Conservation (phyloP, 164 flowering plant genomes). For the Umbellularia californica region DNA sequence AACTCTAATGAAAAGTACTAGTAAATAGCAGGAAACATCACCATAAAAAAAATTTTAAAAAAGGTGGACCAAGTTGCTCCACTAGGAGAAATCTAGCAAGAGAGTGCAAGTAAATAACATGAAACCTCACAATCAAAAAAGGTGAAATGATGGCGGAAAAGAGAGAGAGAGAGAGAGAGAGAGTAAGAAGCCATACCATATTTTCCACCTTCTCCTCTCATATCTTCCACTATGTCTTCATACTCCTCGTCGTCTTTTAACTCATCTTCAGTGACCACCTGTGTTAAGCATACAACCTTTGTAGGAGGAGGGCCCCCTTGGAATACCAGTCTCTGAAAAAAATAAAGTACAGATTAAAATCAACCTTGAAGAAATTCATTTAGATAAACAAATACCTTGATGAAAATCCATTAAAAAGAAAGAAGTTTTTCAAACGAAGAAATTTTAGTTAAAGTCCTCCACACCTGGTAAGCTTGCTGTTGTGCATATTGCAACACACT, state of each 20-base stretch:
- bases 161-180: too few relatives aligned
- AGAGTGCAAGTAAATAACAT: too few relatives aligned
- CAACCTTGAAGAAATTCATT: not conserved
- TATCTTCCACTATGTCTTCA: constrained; percentile 88
- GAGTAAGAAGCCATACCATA: constrained; percentile 48
- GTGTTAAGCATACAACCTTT: constrained; percentile 79
- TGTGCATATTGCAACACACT: constrained; percentile 85
- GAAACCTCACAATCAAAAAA: too few relatives aligned
- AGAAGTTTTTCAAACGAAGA: not conserved
- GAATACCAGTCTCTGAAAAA: constrained; percentile 65
- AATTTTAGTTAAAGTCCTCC: not conserved
- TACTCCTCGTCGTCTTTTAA: constrained; percentile 81
- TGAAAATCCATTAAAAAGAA: too few relatives aligned
- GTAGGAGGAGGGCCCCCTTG: constrained; percentile 57
- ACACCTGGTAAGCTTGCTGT: constrained; percentile 94
- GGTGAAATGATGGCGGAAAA: too few relatives aligned
- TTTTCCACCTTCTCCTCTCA: constrained; percentile 85
- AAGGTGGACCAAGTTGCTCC: too few relatives aligned
- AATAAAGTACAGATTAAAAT: not conserved
- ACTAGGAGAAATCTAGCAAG: too few relatives aligned
- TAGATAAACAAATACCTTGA: not conserved
- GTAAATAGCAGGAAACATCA: too few relatives aligned
- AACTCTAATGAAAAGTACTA: too few relatives aligned
- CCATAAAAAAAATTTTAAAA: too few relatives aligned
- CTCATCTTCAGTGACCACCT: constrained; percentile 71